Percentiles rank a stretch among this genome's conserved stretches.
Conservation (phyloP, 2,329 filamentous ascomycete species). For the Colletotrichum sp. region DNA sequence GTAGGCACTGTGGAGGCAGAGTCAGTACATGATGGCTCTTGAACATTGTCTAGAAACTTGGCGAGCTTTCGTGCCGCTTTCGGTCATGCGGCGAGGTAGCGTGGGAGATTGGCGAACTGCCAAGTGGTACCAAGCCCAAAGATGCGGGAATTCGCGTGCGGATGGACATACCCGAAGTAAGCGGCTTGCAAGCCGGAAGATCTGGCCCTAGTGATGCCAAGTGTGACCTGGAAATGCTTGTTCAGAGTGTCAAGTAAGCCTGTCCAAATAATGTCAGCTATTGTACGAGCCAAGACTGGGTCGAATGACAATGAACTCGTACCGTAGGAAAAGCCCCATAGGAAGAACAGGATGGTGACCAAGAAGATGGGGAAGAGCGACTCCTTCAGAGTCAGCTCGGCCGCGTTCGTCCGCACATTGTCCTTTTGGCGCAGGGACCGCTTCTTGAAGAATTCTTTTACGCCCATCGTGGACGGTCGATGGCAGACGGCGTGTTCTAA, state of each 20-base stretch:
- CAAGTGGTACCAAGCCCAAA: background rate
- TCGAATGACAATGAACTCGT: background rate
- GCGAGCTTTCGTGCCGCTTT: background rate
- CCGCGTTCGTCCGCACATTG: conserved; percentile 43
- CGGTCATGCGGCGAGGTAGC: background rate
- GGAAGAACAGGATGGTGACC: conserved; percentile 47
- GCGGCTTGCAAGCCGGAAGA: conserved; percentile 50
- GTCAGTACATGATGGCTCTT: background rate
- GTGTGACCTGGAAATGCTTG: conserved; percentile 52
- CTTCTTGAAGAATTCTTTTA: conserved; percentile 48
- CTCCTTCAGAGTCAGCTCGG: conserved; percentile 67
- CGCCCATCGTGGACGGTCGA: conserved; percentile 38
- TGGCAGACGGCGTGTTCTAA: background rate
- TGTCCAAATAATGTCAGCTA: background rate
- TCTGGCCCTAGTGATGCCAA: conserved; percentile 46
- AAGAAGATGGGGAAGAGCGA: conserved; percentile 71
- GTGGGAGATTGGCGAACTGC: background rate
- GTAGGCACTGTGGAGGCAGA: conserved; percentile 30
- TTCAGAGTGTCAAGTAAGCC: conserved; percentile 38
- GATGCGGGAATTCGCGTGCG: background rate
- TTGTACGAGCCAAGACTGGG: too few relatives aligned
- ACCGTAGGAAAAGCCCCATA: conserved; percentile 24
- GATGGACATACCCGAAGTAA: conserved; percentile 26
- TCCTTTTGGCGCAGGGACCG: conserved; percentile 51
- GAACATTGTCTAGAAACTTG: background rate